Evolutionary conservation across 768 basidiomycete species (phyloP).

Genomic region (Mycena venus): DNA sequence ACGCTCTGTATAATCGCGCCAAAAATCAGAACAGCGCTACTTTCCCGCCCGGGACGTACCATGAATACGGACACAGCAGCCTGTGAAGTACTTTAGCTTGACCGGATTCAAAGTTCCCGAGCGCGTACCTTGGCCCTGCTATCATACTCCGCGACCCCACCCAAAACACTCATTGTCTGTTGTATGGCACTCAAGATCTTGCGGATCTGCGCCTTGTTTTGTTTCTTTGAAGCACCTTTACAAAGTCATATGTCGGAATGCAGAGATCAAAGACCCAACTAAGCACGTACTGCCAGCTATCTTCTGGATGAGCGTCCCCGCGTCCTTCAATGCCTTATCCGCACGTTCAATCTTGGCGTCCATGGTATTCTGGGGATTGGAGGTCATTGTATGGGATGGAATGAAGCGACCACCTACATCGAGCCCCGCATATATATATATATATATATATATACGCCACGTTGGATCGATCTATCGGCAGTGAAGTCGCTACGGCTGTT

Average conservation of each 20-base stretch:
- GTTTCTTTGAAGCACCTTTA: conserved; percentile 5
- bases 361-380: background rate
- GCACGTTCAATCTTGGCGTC: conserved; percentile 9
- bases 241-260: background rate
- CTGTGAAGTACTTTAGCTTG: background rate
- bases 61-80: background rate
- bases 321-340: conserved; percentile 2
- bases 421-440: too few species aligned
- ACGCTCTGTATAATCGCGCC: conserved; percentile 4
- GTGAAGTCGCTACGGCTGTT: too few species aligned
- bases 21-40: background rate
- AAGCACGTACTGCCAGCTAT: background rate
- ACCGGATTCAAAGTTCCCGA: background rate
- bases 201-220: background rate
- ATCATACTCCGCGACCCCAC: background rate
- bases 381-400: background rate
- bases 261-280: too few species aligned
- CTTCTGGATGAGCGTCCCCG: background rate
- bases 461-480: too few species aligned
- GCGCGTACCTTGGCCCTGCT: background rate
- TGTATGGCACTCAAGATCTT: background rate
- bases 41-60: background rate
- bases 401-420: too few species aligned
- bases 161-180: background rate
- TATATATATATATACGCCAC: too few species aligned